These are phyloP conservation scores for Panicum miliaceum DNA, from an alignment of 176 grass and related monocot genomes.

Conservation along the genomic window DNA sequence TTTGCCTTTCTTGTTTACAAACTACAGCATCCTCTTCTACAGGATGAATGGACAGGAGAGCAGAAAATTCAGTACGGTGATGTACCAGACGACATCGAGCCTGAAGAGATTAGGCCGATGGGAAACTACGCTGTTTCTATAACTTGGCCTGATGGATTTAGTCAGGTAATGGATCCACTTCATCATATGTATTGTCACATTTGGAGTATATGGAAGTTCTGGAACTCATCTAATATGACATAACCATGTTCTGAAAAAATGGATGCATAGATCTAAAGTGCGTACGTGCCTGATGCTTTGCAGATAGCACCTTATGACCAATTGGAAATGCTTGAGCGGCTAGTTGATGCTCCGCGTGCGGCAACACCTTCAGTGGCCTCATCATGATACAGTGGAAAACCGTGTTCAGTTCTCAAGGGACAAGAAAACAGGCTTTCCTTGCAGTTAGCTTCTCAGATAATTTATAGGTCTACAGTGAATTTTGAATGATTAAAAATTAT, in stretches of 20 bases:
- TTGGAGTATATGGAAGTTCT: not conserved
- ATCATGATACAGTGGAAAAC: constrained; percentile 42
- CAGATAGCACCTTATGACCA: constrained; percentile 99
- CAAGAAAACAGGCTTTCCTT: constrained; percentile 13
- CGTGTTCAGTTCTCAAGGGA: constrained; percentile 30
- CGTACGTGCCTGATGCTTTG: constrained; percentile 39
- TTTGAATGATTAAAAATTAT: constrained; percentile 22
- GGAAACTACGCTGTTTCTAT: constrained; percentile 98
- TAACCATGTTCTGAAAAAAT: constrained; percentile 10
- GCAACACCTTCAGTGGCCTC: constrained; percentile 42
- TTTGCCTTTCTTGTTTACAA: not conserved
- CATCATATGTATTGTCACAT: not conserved
- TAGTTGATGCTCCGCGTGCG: constrained; percentile 67
- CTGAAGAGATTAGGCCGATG: constrained; percentile 92
- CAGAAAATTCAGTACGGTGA: constrained; percentile 88
- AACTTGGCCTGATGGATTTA: constrained; percentile 99
- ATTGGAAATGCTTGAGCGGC: constrained; percentile 83
- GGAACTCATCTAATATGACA: not conserved
- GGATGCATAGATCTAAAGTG: constrained; percentile 31
- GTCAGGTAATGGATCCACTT: constrained; percentile 60
- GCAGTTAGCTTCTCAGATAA: constrained; percentile 6
- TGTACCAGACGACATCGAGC: constrained; percentile 93
- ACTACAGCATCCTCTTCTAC: constrained; percentile 30
- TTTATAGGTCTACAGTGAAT: constrained; percentile 26
- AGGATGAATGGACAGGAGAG: constrained; percentile 99